phyloP scores from a whole-genome alignment of 129 eudicot genomes.

The Tagetes erecta region DNA sequence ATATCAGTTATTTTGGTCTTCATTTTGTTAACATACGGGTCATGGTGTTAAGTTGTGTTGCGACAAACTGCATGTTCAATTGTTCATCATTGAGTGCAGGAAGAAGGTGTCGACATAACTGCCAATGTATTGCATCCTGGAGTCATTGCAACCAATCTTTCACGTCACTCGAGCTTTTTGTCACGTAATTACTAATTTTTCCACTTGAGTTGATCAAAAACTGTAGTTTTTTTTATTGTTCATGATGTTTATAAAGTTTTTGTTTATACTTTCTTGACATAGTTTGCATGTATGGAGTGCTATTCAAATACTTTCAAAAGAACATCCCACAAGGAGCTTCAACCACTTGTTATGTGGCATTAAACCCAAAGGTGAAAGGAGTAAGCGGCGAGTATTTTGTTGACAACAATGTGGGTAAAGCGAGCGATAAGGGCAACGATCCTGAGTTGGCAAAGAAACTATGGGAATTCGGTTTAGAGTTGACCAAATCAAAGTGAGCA shows the following conservation, averaged over 20 bases:
- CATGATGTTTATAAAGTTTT: not conserved
- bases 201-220: not conserved
- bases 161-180: constrained; percentile 32
- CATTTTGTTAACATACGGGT: not conserved
- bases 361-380: constrained; percentile 71
- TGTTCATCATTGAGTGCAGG: constrained; percentile 26
- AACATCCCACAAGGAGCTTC: constrained; percentile 59
- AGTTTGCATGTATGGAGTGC: constrained; percentile 25
- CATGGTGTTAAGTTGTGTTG: not conserved
- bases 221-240: not conserved
- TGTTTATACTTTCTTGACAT: not conserved
- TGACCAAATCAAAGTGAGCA: constrained; percentile 43
- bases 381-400: constrained; percentile 59
- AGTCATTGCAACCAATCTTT: constrained; percentile 41
- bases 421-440: constrained; percentile 29
- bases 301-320: constrained; percentile 26
- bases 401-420: constrained; percentile 42
- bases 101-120: constrained; percentile 38
- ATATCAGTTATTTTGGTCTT: not conserved
- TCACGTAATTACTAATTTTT: constrained; percentile 10
- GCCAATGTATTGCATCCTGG: constrained; percentile 43
- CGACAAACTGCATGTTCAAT: constrained; percentile 11
- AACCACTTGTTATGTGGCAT: constrained; percentile 67
- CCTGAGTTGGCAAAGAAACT: constrained; percentile 46
- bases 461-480: constrained; percentile 45